Evolutionary conservation across 2,329 filamentous ascomycete species (phyloP), one percentile per base, ranked within the genome.

Genomic region (Gyromitra esculenta): DNA sequence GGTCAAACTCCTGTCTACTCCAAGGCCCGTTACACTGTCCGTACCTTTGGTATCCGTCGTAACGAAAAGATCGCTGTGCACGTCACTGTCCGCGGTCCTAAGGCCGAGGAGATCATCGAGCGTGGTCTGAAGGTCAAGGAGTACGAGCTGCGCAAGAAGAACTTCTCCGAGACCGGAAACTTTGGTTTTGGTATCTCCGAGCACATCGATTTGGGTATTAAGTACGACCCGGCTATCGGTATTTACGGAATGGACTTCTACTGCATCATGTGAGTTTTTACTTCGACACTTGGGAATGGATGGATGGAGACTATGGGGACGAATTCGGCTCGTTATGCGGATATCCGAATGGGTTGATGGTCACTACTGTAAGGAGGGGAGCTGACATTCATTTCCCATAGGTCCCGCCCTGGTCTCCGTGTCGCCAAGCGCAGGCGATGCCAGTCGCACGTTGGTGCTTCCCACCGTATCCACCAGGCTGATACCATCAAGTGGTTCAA

Each of bases 221-320:
- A 99, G 91, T 97, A 97, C 89, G 94, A 97, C 88, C 94, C 94
- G 81, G 92, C 90, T 81, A 97, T 97, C 83, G 94, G 94, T 91
- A 97, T 97, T 86, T 97, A 97, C 90, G 94, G 96, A 86, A 99
- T 99, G 96, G 96, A 99, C 89, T 99, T 99, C 89, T 99, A 97
- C 92, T 94, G 91, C 92, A 98, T 95, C 93, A 99, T 99, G 96
- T 90, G 83, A 86, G 88, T 88, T 59, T 59, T 66, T 25, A n/a
- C 57, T 11, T 50, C 15, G 57, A 56, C 21, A 21, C 35, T 15
- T 21, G 13, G 37, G 8, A 57, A 57, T 31, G 0, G 21, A 15
- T 21, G 2, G 43, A 25, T 35, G 43, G 25, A 35, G 48, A 37
- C n/a, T 9, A 11, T 15, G 25, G 21, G 67, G 39, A 13, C 6